phyloP scores from a whole-genome alignment of 352 stramenopile species.

The Globisporangium echinulatum region DNA sequence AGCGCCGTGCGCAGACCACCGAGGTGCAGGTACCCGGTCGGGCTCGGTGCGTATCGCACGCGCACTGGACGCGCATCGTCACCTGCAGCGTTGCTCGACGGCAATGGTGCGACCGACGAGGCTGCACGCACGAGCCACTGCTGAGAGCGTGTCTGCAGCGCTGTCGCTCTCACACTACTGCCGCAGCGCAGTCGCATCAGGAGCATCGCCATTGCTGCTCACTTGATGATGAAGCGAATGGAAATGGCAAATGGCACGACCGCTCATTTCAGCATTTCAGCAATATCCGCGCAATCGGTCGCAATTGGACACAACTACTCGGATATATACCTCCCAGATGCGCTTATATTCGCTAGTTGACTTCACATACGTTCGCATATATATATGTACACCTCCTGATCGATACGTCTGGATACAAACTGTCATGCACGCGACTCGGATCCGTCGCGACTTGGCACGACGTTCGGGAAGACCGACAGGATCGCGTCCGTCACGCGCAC shows the following conservation, averaged over 20 bases:
- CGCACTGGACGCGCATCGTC: constrained; percentile 26
- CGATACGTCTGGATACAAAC: not conserved
- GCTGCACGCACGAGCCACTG: not conserved
- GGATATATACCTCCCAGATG: too few species aligned
- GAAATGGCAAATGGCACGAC: too few species aligned
- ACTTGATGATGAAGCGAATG: too few species aligned
- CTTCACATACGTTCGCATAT: not conserved
- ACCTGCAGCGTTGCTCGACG: not conserved
- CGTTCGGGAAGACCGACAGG: constrained; percentile 18
- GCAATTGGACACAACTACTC: too few species aligned
- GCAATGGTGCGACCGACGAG: not conserved
- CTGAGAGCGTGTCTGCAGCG: constrained; percentile 1
- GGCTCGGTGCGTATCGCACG: constrained; percentile 86
- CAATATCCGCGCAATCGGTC: too few species aligned
- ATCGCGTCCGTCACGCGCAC: constrained; percentile 31
- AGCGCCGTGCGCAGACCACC: constrained; percentile 88
- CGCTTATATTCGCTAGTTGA: not conserved
- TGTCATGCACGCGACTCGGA: not conserved
- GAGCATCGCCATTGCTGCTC: not conserved
- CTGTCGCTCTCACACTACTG: constrained; percentile 4
- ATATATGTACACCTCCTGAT: too few species aligned
- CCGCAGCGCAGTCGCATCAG: constrained; percentile 1
- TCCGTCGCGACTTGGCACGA: constrained; percentile 6
- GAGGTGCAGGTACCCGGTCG: constrained; percentile 88
- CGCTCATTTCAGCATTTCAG: too few species aligned